A percentile compares a stretch with the other conserved stretches of the same genome.
These are phyloP conservation scores for Schizochytrium sp. DNA, from an alignment of 108 stramenopile genomes.

Conservation along the genomic window DNA sequence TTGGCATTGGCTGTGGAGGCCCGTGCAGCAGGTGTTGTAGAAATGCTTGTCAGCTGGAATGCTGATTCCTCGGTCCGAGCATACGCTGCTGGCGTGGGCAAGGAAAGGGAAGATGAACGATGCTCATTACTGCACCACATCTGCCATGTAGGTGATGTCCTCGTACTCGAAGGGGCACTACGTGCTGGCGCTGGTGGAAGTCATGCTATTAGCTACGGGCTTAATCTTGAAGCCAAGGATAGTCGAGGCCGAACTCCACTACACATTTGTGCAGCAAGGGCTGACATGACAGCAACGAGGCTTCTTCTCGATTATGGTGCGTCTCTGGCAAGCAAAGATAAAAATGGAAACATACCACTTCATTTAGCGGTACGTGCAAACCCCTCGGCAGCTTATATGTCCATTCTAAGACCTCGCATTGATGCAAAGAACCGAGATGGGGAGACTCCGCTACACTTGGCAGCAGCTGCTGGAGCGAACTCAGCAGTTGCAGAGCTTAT, in stretches of 20 bases:
- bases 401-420: background rate
- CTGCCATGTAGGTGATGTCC: background rate
- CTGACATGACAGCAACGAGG: background rate
- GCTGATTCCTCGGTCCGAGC: background rate
- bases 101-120: background rate
- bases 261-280: background rate
- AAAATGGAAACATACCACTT: background rate
- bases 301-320: conserved; percentile 6
- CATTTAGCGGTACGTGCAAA: background rate
- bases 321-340: background rate
- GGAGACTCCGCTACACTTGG: conserved; percentile 14
- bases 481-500: conserved; percentile 6
- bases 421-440: background rate
- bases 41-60: conserved; percentile 4
- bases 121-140: background rate
- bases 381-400: background rate
- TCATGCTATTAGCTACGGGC: background rate
- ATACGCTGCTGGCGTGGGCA: background rate
- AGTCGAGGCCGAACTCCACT: background rate
- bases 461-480: background rate
- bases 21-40: background rate
- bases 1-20: background rate
- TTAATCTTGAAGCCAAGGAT: background rate
- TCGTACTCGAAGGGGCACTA: background rate
- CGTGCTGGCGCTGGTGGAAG: background rate